Conservation (phyloP, 805 yeast species). For the Candida boidinii region DNA sequence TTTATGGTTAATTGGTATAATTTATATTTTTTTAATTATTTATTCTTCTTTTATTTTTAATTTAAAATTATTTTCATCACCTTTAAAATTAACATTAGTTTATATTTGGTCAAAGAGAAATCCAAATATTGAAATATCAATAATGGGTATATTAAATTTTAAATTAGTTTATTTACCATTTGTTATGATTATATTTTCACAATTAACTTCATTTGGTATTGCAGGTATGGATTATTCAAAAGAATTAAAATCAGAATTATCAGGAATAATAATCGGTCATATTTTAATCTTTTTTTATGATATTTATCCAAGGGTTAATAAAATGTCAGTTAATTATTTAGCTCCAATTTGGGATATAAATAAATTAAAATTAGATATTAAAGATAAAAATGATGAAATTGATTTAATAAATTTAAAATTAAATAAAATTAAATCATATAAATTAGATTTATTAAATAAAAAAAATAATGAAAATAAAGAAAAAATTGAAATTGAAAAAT, state of each 20-base stretch:
- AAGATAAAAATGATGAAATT: not conserved
- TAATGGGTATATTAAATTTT: slow-evolving; percentile 33
- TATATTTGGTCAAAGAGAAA: slow-evolving; percentile 41
- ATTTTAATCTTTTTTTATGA: slow-evolving; percentile 30
- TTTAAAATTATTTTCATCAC: slow-evolving; percentile 28
- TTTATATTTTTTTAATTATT: slow-evolving; percentile 19
- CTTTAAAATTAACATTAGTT: slow-evolving; percentile 28
- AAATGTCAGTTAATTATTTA: slow-evolving; percentile 22
- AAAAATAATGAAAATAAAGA: not conserved
- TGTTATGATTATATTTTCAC: slow-evolving; percentile 21
- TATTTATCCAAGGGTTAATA: slow-evolving; percentile 29
- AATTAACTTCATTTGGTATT: slow-evolving; percentile 10
- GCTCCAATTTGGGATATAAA: slow-evolving; percentile 31
- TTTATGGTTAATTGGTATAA: slow-evolving; percentile 28
- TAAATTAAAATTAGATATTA: not conserved
- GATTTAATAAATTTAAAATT: too few species aligned
- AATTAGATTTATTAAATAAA: not conserved
- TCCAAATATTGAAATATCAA: slow-evolving; percentile 29
- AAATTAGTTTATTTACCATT: slow-evolving; percentile 37
- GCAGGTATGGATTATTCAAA: slow-evolving; percentile 8
- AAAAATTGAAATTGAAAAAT: not conserved
- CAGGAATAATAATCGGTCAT: slow-evolving; percentile 36
- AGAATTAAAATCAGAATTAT: slow-evolving; percentile 13
- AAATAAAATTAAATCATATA: not conserved
- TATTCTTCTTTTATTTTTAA: slow-evolving; percentile 21